Evolutionary conservation across 1,284 basidiomycete genomes (phyloP).

Genomic region (Trametes sp.): DNA sequence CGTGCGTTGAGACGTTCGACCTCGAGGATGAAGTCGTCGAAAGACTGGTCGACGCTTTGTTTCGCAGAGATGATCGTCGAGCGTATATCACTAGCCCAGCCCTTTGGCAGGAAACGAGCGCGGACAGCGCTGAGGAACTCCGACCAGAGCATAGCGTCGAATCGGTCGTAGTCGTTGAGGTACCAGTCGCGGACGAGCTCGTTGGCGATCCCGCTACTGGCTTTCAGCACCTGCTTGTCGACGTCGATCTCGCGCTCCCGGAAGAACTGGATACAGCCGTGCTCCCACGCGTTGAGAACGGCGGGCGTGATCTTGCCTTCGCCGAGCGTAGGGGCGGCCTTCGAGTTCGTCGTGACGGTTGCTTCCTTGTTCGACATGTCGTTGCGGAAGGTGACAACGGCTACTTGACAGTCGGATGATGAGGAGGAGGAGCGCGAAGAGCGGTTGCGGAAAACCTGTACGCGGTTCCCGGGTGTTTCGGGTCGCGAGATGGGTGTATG

Average conservation of each 20-base stretch:
- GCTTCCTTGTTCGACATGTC: neutral
- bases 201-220: neutral
- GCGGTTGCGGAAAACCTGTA: too few relatives aligned
- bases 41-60: neutral
- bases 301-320: neutral
- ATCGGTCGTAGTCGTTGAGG: too few relatives aligned
- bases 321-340: neutral
- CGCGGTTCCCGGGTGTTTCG: too few relatives aligned
- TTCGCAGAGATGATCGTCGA: too few relatives aligned
- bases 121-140: too few relatives aligned
- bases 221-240: neutral
- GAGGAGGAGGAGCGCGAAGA: too few relatives aligned
- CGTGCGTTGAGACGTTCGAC: neutral
- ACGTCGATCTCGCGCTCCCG: neutral
- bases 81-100: too few relatives aligned
- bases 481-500: too few relatives aligned
- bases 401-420: too few relatives aligned
- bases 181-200: neutral
- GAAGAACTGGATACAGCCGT: neutral
- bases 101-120: too few relatives aligned
- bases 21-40: neutral
- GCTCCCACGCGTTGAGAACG: neutral
- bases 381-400: too few relatives aligned
- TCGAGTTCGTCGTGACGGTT: neutral
- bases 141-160: neutral